Base-by-base conservation (phyloP, 352 stramenopile species). In the Phytophthora rubi region DNA sequence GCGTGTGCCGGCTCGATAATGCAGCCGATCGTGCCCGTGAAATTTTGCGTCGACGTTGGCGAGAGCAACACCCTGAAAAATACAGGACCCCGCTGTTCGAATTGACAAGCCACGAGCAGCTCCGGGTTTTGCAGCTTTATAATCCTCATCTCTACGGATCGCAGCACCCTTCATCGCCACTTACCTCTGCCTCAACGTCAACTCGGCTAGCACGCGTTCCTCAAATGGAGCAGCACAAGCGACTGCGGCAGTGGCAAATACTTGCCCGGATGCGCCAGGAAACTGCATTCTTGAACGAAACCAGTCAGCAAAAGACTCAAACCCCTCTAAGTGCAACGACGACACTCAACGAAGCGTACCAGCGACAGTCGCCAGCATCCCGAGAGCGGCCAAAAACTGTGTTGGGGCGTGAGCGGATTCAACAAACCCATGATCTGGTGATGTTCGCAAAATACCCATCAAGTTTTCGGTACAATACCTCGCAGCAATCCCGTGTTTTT, bases 101-200 rank as follows among this genome's bases (percentile, higher is more conserved):
- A 18, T 51, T 89, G 56, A 88, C 69, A 13, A 76, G 67, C 9
- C 65, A 60, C 23, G 57, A 92, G 52, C 84, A 90, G 47, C 68
- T 88, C 8, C 77, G 68, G 0, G 67, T 92, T 2, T 65, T 92
- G 52, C 82, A 88, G 56, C 83, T 82, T 53, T 90, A 88, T 57
- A 92, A 92, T 35, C 84, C 84, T n/a, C 63, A 77, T 15, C 58
- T 90, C 1, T 90, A 82, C 49, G 77, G 33, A 57, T 70, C 75
- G 0, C 66, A 69, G 15, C 62, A 72, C 28, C 23, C 28, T 33
- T 15, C 28, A 26, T 65, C 58, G 32, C 57, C 71, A 26, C 18
- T 74, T 60, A 33, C 47, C 16, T 66, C 56, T 42, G 37, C 18
- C 9, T 60, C 65, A 23, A 52, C 47, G 18, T 75, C 71, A 39